Evolutionary conservation across 1,284 basidiomycete species (phyloP).

Genomic region (Meripilus lineatus): DNA sequence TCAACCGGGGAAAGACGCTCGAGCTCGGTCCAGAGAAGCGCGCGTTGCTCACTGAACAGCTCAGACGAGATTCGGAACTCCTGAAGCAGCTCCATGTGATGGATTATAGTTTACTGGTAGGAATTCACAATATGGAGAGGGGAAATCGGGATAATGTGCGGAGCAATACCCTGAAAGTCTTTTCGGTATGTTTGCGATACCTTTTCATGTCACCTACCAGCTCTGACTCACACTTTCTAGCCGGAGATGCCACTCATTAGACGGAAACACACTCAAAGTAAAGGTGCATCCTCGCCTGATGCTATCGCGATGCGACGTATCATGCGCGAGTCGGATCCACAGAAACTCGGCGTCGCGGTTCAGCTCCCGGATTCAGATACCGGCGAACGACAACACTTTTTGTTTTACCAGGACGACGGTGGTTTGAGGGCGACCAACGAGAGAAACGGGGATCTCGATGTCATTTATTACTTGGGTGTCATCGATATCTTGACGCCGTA

Average conservation of each 20-base stretch:
- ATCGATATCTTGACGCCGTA: slow-evolving; percentile 97
- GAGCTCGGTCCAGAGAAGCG: slow-evolving; percentile 94
- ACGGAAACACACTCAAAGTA: slow-evolving; percentile 53
- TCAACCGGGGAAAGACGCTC: slow-evolving; percentile 72
- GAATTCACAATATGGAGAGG: slow-evolving; percentile 87
- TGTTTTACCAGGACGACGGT: slow-evolving; percentile 98
- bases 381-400: slow-evolving; percentile 78
- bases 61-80: slow-evolving; percentile 83
- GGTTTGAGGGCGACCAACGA: slow-evolving; percentile 91
- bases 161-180: slow-evolving; percentile 86
- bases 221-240: slow-evolving; percentile 29
- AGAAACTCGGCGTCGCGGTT: slow-evolving; percentile 58
- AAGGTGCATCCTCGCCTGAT: slow-evolving; percentile 58
- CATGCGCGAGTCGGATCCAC: slow-evolving; percentile 80
- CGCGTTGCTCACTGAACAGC: slow-evolving; percentile 85
- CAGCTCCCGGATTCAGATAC: slow-evolving; percentile 68
- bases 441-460: slow-evolving; percentile 65
- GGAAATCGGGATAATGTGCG: slow-evolving; percentile 92
- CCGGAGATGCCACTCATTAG: slow-evolving; percentile 56
- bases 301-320: slow-evolving; percentile 82
- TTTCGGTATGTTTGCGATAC: slow-evolving; percentile 61
- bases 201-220: neutral
- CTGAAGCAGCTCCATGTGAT: slow-evolving; percentile 84
- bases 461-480: slow-evolving; percentile 92
- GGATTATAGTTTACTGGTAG: slow-evolving; percentile 95